A percentile compares a stretch with the other conserved stretches of the same genome.
These are phyloP conservation scores for Colletotrichum plurivorum DNA, from an alignment of 2,329 filamentous ascomycete genomes.

Conservation along the genomic window DNA sequence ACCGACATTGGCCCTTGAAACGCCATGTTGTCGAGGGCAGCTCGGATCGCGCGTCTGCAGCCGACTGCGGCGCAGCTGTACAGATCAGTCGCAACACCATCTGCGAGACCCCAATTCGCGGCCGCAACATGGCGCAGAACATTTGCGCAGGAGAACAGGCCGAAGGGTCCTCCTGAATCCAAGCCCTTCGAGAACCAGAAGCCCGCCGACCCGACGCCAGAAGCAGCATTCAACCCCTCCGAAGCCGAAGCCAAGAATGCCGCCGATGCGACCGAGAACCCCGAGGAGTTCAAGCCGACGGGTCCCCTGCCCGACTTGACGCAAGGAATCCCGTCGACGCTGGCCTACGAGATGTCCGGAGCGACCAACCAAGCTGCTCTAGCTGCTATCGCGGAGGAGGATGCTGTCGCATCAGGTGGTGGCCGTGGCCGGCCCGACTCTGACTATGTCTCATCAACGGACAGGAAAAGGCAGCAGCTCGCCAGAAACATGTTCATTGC, in stretches of 20 bases:
- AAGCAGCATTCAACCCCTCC: slow-evolving; percentile 22
- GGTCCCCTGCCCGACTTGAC: slow-evolving; percentile 89
- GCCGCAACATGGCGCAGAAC: slow-evolving; percentile 37
- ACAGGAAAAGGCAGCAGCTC: slow-evolving; percentile 82
- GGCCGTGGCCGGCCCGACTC: slow-evolving; percentile 75
- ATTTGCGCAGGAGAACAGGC: slow-evolving; percentile 38
- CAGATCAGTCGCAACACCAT: slow-evolving; percentile 38
- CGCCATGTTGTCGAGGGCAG: slow-evolving; percentile 44
- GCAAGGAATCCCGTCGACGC: slow-evolving; percentile 93
- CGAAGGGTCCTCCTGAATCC: slow-evolving; percentile 15
- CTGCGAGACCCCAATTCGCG: slow-evolving; percentile 34
- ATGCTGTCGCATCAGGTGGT: slow-evolving; percentile 61
- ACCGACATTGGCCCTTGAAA: slow-evolving; percentile 29
- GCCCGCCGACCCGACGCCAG: slow-evolving; percentile 18
- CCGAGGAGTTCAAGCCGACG: slow-evolving; percentile 40
- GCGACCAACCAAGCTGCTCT: slow-evolving; percentile 46
- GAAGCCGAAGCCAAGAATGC: slow-evolving; percentile 26
- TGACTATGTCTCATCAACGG: slow-evolving; percentile 91
- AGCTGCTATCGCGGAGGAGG: slow-evolving; percentile 41
- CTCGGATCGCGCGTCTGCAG: slow-evolving; percentile 42
- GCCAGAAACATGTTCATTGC: slow-evolving; percentile 81
- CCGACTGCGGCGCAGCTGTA: slow-evolving; percentile 39
- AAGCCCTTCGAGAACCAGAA: slow-evolving; percentile 31
- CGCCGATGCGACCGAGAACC: slow-evolving; percentile 32
- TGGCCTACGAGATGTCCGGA: slow-evolving; percentile 79